A percentile compares a stretch with the other conserved stretches of the same genome.
These are phyloP conservation scores for Aspergillus sclerotiicarbonarius DNA, from an alignment of 495 filamentous ascomycete species.

Conservation along the genomic window DNA sequence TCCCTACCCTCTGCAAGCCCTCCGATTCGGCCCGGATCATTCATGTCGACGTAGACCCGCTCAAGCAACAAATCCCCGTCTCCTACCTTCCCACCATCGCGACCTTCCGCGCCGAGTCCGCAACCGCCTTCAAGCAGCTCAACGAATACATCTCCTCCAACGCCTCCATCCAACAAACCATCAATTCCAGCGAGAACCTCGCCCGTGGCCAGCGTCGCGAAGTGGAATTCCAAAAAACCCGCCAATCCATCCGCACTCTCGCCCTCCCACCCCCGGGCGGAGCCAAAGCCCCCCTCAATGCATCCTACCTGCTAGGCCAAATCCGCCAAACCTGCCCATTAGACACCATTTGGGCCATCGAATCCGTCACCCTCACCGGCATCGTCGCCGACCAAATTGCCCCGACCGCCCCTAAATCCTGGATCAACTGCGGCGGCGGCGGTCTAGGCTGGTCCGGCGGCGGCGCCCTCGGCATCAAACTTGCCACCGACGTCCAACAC, in stretches of 20 bases:
- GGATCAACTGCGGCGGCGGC: slow-evolving; percentile 93
- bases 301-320: slow-evolving; percentile 64
- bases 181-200: slow-evolving; percentile 44
- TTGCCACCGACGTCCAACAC: slow-evolving; percentile 65
- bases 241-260: slow-evolving; percentile 56
- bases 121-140: slow-evolving; percentile 70
- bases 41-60: slow-evolving; percentile 82
- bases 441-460: slow-evolving; percentile 96
- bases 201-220: slow-evolving; percentile 56
- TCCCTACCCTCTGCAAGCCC: slow-evolving; percentile 59
- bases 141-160: slow-evolving; percentile 55
- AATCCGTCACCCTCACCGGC: slow-evolving; percentile 81
- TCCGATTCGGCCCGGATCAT: slow-evolving; percentile 62
- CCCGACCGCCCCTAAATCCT: slow-evolving; percentile 71
- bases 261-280: slow-evolving; percentile 51
- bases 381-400: slow-evolving; percentile 81
- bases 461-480: slow-evolving; percentile 81
- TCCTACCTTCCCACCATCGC: slow-evolving; percentile 74
- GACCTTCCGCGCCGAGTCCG: slow-evolving; percentile 73
- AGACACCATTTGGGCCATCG: slow-evolving; percentile 82
- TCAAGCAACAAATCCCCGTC: slow-evolving; percentile 84
- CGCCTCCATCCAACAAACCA: slow-evolving; percentile 39
- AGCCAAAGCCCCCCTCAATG: slow-evolving; percentile 64
- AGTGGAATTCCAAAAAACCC: slow-evolving; percentile 55
- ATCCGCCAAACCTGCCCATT: slow-evolving; percentile 64